Percentiles rank a stretch among this genome's conserved stretches.
Conservation (phyloP, 768 basidiomycete genomes). For the Tephrocybe rancida region DNA sequence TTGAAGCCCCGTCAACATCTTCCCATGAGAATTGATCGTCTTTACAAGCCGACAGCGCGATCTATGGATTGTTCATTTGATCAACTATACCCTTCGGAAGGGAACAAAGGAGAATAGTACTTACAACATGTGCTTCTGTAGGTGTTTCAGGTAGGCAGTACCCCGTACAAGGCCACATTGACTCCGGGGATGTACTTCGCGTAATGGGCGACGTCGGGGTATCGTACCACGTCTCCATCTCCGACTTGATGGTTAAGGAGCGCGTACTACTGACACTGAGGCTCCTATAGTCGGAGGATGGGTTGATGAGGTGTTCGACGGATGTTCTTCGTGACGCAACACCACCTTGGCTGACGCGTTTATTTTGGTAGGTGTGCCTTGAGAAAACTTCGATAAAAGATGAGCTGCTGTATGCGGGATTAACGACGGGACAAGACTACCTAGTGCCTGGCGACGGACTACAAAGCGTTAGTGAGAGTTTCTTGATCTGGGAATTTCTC, state of each 20-base stretch:
- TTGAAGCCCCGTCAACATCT: conserved; percentile 33
- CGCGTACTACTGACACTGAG: conserved; percentile 7
- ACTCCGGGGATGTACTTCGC: conserved; percentile 32
- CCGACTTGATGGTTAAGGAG: conserved; percentile 18
- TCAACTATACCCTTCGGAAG: background rate
- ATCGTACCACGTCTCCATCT: conserved; percentile 19
- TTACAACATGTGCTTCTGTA: conserved; percentile 31
- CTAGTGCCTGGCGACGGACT: conserved; percentile 17
- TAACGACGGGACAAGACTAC: conserved; percentile 4
- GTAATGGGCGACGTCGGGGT: conserved; percentile 20
- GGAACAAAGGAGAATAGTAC: conserved; percentile 6
- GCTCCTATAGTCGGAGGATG: conserved; percentile 10
- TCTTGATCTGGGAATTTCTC: too few relatives aligned
- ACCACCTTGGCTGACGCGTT: conserved; percentile 19
- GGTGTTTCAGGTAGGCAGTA: conserved; percentile 22
- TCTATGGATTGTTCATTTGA: conserved; percentile 20
- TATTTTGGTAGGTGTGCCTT: conserved; percentile 26
- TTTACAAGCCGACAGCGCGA: conserved; percentile 37
- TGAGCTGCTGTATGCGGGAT: background rate
- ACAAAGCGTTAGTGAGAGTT: too few relatives aligned
- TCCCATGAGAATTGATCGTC: conserved; percentile 42
- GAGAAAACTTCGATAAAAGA: conserved; percentile 9
- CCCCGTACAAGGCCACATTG: conserved; percentile 32
- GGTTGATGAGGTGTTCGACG: conserved; percentile 21
- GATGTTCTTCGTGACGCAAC: conserved; percentile 22